These are phyloP conservation scores for Durotheca rogersii DNA, from an alignment of 495 filamentous ascomycete species.

Conservation along the genomic window DNA sequence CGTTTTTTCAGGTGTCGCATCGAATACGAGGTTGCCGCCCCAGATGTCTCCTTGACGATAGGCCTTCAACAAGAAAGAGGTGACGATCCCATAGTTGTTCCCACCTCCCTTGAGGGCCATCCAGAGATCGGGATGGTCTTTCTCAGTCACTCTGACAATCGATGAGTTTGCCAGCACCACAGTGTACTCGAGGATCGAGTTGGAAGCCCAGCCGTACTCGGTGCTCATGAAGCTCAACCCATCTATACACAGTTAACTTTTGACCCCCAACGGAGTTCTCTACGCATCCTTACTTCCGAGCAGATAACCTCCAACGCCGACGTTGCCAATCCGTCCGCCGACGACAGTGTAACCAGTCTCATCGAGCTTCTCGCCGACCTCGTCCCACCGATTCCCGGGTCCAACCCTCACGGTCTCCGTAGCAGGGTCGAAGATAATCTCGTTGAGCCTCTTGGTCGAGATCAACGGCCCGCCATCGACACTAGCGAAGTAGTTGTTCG, in stretches of 20 bases:
- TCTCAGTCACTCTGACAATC: conserved; percentile 49
- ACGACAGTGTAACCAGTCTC: conserved; percentile 46
- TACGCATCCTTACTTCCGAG: conserved; percentile 33
- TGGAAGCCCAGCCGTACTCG: conserved; percentile 59
- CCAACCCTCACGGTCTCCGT: conserved; percentile 48
- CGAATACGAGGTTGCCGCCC: conserved; percentile 57
- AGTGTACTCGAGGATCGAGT: conserved; percentile 55
- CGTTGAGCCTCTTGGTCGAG: conserved; percentile 49
- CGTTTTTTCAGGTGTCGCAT: conserved; percentile 40
- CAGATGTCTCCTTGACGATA: conserved; percentile 52
- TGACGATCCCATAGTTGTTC: conserved; percentile 56
- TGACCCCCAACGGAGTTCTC: background rate
- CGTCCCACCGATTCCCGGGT: conserved; percentile 53
- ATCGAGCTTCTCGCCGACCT: conserved; percentile 51
- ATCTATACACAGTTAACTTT: conserved; percentile 29
- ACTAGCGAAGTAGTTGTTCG: conserved; percentile 54
- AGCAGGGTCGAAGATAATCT: conserved; percentile 47
- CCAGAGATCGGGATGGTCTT: conserved; percentile 44
- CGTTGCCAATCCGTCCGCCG: conserved; percentile 53
- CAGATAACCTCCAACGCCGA: conserved; percentile 47
- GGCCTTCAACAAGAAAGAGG: conserved; percentile 48
- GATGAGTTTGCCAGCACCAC: conserved; percentile 58
- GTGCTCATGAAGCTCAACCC: conserved; percentile 54
- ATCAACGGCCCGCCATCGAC: conserved; percentile 56
- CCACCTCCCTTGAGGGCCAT: conserved; percentile 49